Evolutionary conservation across 129 eudicot species (phyloP), one percentile per base, ranked within the genome.

Genomic region (Mikania micrantha): DNA sequence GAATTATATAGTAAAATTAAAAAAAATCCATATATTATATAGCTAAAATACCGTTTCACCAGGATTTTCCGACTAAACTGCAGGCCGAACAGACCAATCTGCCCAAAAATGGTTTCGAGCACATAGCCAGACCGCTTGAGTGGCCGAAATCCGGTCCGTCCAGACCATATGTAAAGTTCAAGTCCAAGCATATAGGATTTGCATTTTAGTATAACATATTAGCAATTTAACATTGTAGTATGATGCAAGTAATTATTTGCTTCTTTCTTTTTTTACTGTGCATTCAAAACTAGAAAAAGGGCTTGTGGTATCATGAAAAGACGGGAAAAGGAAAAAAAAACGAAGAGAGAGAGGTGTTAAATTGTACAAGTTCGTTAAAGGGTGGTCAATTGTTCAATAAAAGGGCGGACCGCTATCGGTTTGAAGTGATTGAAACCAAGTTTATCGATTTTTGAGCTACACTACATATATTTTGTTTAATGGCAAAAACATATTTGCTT

Each of bases 251-350:
- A 50, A 67, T 39, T 64, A 57, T 69, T 28, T 45, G 54, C 24
- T 75, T 75, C 69, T 66, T n/a, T n/a, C n/a, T 65, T 6, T 42
- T 67, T 75, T 67, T 69, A 67, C 79, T 56, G 62, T 75, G 74
- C 74, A 75, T 67, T 67, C 69, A 75, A 57, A 60, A 44, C 62
- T 11, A 75, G 63, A 59, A 75, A 59, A 75, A 67, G 62, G 64
- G 74, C 24, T 74, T 53, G 56, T 75, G 62, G 59, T 67, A 69
- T 60, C 44, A 57, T 75, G 58, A 75, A 69, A 75, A 75, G 12
- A 22, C 24, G 19, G 36, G 8, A 20, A 29, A 48, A 40, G 63
- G 13, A 73, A 42, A n/a, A 4, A 47, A 7, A 54, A 48, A 9
- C 9, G 28, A 64, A 53, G 72, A 56, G 60, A 39, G 71, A 39